Evolutionary conservation across 2,329 filamentous ascomycete genomes (phyloP), one percentile per base, ranked within the genome.

Genomic region (Ceratocystis smalleyi): DNA sequence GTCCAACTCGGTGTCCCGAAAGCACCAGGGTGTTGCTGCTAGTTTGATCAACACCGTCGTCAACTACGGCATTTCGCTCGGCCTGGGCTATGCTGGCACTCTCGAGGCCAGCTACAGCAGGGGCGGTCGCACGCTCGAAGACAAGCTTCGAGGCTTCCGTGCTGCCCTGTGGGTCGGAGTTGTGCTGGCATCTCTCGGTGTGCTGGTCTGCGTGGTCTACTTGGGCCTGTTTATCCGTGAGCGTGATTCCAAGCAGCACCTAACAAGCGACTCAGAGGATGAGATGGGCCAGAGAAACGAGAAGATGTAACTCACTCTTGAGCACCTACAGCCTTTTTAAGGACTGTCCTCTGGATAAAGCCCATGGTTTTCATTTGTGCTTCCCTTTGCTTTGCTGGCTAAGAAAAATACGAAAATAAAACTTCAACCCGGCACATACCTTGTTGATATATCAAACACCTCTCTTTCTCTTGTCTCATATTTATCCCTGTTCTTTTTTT

Each of bases 41-140:
- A 81, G 78, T 19, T 71, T 88, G 5, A 81, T 87, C 40, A 83
- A 79, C 65, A 87, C 84, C 0, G 76, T 85, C 10, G 81, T 88
- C 67, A 87, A 89, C 71, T 89, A 88, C 70, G 80, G 79, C 65
- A 87, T 88, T 43, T 83, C 82, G 1, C 72, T 88, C 2, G 83
- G 82, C 0, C 75, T 89, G 0, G 86, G 85, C 0, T 79, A 89
- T 57, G 84, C 84, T 0, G 84, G 83, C 0, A 87, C 83, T 0
- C 79, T 87, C 1, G 83, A 87, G 69, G 72, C 73, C 0, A 49
- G 62, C 10, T 64, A 59, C 12, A 72, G 75, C 5, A 70, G 76
- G 0, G 69, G 70, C 51, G 47, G 69, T 17, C 64, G 67, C 5
- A 68, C 69, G 0, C 64, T 69, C 43, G 69, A 75, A 51, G 40